Evolutionary conservation across 2,329 filamentous ascomycete genomes (phyloP), one percentile per base, ranked within the genome.

Genomic region (Colletotrichum costaricense): DNA sequence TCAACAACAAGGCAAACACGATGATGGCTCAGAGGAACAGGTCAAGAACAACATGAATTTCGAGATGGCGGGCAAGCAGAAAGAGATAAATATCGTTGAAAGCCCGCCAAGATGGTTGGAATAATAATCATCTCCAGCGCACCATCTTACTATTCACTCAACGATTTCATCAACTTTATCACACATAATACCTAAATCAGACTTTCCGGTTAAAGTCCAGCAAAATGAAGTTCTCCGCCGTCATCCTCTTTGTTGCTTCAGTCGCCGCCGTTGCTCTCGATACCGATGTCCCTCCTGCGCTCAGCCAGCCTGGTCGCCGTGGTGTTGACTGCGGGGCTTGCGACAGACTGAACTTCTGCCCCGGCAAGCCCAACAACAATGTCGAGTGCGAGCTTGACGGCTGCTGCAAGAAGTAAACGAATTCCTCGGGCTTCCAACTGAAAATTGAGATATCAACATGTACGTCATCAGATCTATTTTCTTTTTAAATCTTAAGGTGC

Each of bases 341-440:
- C 16, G 66, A 54, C 4, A 24, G 66, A 6, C 54, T 69, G 38
- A 60, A 69, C 66, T 72, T 72, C 26, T 72, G 69, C 54, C 69
- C 69, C 2, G 69, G 69, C 19, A 55, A 55, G 69, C 69, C 69
- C 3, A 63, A 69, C 3, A 72, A 72, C 59, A 72, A 72, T 55
- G 59, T 38, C 2, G 69, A 72, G 42, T 72, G 69, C 54, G 69
- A 69, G n/a, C 22, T 72, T 8, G 66, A 72, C 24, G 65, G 66
- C 19, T 72, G 69, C 65, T 72, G 69, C 42, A 55, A 35, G 24
- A 64, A 59, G 8, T 69, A 69, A 54, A 42, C 5, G 14, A 19
- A 1, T 8, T 42, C 16, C 16, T 19, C 1, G 6, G 16, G 38
- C 38, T 38, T 42, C 33, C 33, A 42, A 42, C 16, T 12, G 14